Evolutionary conservation across 1,139 yeast genomes (phyloP).

Genomic region (Taphrina flavorubra): DNA sequence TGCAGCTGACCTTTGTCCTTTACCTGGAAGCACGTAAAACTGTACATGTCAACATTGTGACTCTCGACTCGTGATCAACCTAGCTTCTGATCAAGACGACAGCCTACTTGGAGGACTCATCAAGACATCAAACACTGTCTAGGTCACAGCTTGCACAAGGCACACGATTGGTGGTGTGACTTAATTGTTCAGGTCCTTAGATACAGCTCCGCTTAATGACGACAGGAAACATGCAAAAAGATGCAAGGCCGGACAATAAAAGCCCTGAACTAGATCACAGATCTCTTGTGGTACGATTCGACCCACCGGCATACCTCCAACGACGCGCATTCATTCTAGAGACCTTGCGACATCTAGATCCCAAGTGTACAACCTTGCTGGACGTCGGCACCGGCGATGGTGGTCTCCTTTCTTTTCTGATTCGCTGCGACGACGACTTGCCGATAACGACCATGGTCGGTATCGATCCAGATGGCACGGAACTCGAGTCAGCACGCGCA

Average conservation of each 20-base stretch:
- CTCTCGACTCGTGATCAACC: too few species aligned
- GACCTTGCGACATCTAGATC: background rate
- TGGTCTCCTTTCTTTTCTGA: constrained; percentile 28
- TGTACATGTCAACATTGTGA: too few species aligned
- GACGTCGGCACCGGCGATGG: constrained; percentile 41
- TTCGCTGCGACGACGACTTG: constrained; percentile 35
- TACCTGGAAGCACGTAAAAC: too few species aligned
- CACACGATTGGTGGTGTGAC: too few species aligned
- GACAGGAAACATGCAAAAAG: background rate
- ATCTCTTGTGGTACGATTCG: constrained; percentile 27
- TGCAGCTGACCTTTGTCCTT: too few species aligned
- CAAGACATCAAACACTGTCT: too few species aligned
- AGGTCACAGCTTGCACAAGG: too few species aligned
- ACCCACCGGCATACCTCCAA: constrained; percentile 37
- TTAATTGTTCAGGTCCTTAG: too few species aligned
- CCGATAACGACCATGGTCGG: constrained; percentile 35
- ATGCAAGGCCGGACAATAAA: background rate
- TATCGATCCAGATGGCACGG: constrained; percentile 28
- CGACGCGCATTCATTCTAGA: constrained; percentile 18
- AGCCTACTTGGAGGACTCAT: too few species aligned
- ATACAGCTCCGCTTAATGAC: background rate
- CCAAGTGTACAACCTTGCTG: constrained; percentile 22
- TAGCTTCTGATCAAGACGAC: too few species aligned
- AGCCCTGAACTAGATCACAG: background rate
- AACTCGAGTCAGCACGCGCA: background rate